Percentiles rank a stretch among this genome's conserved stretches.
Conservation (phyloP, 352 stramenopile species). For the Phytophthora constricta region DNA sequence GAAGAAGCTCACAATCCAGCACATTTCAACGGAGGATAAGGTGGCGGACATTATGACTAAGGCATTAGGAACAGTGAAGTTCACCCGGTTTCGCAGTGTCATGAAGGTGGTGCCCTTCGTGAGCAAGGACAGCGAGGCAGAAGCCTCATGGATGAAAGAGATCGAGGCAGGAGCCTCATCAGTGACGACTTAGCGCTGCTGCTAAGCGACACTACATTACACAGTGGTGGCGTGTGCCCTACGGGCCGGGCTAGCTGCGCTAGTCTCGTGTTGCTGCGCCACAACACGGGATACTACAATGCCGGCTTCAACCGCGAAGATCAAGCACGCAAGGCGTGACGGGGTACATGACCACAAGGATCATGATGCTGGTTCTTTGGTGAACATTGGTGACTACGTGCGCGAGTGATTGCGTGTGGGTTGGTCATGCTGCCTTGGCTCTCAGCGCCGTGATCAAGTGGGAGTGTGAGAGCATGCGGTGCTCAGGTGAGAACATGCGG, state of each 20-base stretch:
- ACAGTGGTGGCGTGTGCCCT: not conserved
- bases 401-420: no score
- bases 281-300: not conserved
- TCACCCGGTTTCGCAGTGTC: conserved; percentile 17
- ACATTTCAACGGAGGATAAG: conserved; percentile 25
- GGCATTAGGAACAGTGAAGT: conserved; percentile 27
- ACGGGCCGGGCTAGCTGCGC: not conserved
- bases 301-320: not conserved
- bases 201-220: not conserved
- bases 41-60: conserved; percentile 37
- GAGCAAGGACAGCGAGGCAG: not conserved
- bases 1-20: no score
- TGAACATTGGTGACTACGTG: not conserved
- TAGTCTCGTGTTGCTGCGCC: not conserved
- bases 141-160: no score
- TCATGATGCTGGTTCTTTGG: no score
- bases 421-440: not conserved
- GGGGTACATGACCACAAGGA: no score
- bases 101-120: conserved; percentile 28
- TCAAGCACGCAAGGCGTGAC: not conserved
- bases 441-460: not conserved
- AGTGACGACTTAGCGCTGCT: not conserved
- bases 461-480: not conserved
- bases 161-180: not conserved
- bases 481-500: no score